Conservation (phyloP, 2,329 filamentous ascomycete genomes). For the Fusarium temperatum region DNA sequence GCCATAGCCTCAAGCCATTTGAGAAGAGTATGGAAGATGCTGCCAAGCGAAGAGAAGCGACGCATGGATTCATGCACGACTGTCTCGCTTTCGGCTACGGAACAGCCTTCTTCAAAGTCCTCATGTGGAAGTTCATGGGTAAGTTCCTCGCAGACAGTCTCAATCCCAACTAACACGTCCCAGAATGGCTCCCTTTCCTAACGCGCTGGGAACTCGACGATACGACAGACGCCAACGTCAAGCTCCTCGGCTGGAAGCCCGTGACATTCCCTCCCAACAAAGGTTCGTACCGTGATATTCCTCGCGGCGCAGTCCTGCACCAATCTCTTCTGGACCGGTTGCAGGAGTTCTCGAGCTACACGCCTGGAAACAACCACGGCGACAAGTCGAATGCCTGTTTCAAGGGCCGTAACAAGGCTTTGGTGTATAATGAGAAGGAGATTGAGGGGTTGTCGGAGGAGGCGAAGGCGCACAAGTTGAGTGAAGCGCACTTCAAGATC, state of each 20-base stretch:
- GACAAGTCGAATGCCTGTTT: slow-evolving; percentile 30
- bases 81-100: slow-evolving; percentile 50
- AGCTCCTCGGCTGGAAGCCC: slow-evolving; percentile 25
- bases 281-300: slow-evolving; percentile 51
- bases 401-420: slow-evolving; percentile 41
- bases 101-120: slow-evolving; percentile 50
- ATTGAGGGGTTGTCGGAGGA: background rate
- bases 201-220: slow-evolving; percentile 52
- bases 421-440: slow-evolving; percentile 8
- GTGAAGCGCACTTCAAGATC: slow-evolving; percentile 14
- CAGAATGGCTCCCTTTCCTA: slow-evolving; percentile 52
- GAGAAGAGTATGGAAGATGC: slow-evolving; percentile 44
- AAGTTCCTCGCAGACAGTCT: slow-evolving; percentile 11
- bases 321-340: slow-evolving; percentile 50
- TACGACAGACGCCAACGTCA: slow-evolving; percentile 18
- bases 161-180: background rate
- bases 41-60: slow-evolving; percentile 41
- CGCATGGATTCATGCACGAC: slow-evolving; percentile 51
- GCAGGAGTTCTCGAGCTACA: slow-evolving; percentile 42
- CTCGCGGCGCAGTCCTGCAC: slow-evolving; percentile 50
- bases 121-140: slow-evolving; percentile 57
- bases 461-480: background rate
- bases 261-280: slow-evolving; percentile 51
- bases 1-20: slow-evolving; percentile 45
- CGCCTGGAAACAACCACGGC: slow-evolving; percentile 49